phyloP scores from a whole-genome alignment of 805 yeast species.

The Pichia kluyveri region DNA sequence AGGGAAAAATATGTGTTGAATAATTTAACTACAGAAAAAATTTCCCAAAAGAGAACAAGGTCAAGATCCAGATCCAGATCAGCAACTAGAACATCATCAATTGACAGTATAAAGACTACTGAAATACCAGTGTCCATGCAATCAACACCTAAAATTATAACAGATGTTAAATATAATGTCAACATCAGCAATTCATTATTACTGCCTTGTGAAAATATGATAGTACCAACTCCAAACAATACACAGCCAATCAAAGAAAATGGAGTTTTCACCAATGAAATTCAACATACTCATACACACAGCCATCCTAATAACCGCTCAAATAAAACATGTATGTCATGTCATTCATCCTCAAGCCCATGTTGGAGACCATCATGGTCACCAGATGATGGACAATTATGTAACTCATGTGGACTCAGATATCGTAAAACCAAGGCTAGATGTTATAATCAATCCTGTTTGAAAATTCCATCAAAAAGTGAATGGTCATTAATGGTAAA shows the following conservation, averaged over 20 bases:
- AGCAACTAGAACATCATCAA: slow-evolving; percentile 3
- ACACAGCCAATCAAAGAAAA: background rate
- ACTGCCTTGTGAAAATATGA: background rate
- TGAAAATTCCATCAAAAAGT: slow-evolving; percentile 91
- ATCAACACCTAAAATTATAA: slow-evolving; percentile 1
- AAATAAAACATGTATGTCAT: slow-evolving; percentile 70
- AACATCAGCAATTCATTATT: background rate
- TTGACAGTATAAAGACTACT: slow-evolving; percentile 6
- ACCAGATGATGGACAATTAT: slow-evolving; percentile 80
- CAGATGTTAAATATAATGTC: background rate
- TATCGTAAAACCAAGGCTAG: slow-evolving; percentile 92
- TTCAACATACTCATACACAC: background rate
- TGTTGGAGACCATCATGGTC: slow-evolving; percentile 99
- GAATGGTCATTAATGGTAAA: slow-evolving; percentile 86
- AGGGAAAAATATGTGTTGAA: background rate
- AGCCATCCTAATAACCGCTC: background rate
- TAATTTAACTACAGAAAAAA: background rate
- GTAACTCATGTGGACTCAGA: slow-evolving; percentile 93
- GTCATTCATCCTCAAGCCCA: slow-evolving; percentile 86
- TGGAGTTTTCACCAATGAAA: background rate
- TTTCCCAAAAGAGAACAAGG: background rate
- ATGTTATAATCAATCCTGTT: slow-evolving; percentile 67
- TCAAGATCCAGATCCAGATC: background rate
- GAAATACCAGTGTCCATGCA: slow-evolving; percentile 8
- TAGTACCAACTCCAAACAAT: background rate